Percentiles rank a stretch among this genome's conserved stretches.
Evolutionary conservation across 2,329 filamentous ascomycete genomes (phyloP).

Genomic region (Penicillium concentricum): DNA sequence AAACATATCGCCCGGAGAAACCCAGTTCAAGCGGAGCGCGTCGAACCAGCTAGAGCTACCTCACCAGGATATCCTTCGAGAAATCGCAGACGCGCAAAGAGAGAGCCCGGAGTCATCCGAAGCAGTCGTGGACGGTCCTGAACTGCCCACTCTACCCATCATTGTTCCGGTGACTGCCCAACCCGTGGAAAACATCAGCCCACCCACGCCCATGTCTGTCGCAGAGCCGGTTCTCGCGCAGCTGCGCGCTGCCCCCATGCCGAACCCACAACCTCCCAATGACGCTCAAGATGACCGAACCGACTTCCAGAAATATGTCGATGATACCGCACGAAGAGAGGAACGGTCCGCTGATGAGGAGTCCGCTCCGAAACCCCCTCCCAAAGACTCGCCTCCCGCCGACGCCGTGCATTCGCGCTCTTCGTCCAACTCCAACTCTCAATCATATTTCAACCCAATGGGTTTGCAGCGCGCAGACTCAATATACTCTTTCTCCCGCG

Average conservation of each 20-base stretch:
- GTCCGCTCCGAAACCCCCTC: slow-evolving; percentile 33
- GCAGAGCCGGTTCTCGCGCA: slow-evolving; percentile 27
- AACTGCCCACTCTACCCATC: slow-evolving; percentile 10
- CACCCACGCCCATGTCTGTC: slow-evolving; percentile 30
- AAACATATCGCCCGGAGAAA: slow-evolving; percentile 13
- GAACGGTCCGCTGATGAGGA: slow-evolving; percentile 24
- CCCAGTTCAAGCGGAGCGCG: slow-evolving; percentile 18
- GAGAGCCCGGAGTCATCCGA: slow-evolving; percentile 14
- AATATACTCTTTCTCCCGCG: slow-evolving; percentile 88
- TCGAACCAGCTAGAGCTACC: slow-evolving; percentile 24
- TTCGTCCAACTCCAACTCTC: slow-evolving; percentile 36
- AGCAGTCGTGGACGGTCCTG: slow-evolving; percentile 17
- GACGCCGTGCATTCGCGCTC: slow-evolving; percentile 17
- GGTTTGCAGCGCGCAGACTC: slow-evolving; percentile 69
- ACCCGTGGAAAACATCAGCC: slow-evolving; percentile 7
- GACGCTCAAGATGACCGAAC: slow-evolving; percentile 29
- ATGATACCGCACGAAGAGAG: slow-evolving; percentile 36
- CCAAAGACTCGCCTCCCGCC: slow-evolving; percentile 35
- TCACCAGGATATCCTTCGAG: slow-evolving; percentile 15
- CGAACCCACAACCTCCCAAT: slow-evolving; percentile 9
- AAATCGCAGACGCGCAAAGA: slow-evolving; percentile 12
- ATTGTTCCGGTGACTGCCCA: slow-evolving; percentile 10
- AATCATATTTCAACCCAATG: slow-evolving; percentile 46
- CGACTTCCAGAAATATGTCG: slow-evolving; percentile 45
- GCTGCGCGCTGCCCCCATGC: slow-evolving; percentile 17